Evolutionary conservation across 176 grass and related monocot genomes (phyloP).

Genomic region (Saccharum spontaneum): DNA sequence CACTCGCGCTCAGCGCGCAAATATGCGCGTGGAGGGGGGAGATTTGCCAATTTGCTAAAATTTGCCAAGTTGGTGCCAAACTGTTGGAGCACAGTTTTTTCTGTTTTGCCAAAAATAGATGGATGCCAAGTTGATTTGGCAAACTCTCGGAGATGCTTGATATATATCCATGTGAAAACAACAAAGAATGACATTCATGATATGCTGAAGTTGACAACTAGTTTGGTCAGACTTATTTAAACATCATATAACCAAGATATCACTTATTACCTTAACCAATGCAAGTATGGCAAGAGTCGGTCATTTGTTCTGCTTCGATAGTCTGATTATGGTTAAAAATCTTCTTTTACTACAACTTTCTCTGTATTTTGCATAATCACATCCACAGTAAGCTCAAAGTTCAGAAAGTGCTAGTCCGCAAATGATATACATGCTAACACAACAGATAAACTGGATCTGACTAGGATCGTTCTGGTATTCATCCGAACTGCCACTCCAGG

Average conservation of each 20-base stretch:
- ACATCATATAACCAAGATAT: not conserved
- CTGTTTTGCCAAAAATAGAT: no score
- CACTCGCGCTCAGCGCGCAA: no score
- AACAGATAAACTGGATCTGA: constrained; percentile 8
- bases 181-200: not conserved
- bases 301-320: not conserved
- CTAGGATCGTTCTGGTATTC: not conserved
- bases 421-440: not conserved
- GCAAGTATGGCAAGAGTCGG: not conserved
- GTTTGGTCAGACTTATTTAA: not conserved
- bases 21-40: no score
- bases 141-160: no score
- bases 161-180: constrained; percentile 10
- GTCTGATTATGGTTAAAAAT: not conserved
- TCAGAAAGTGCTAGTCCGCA: not conserved
- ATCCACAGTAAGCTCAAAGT: not conserved
- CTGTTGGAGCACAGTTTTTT: no score
- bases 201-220: not conserved
- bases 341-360: not conserved
- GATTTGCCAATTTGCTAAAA: no score
- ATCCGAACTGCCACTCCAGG: not conserved
- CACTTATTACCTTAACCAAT: not conserved
- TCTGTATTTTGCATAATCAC: not conserved
- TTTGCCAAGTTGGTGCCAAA: no score
- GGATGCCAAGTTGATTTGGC: no score